Conservation (phyloP, 352 stramenopile genomes). For the Phytophthora colocasiae region DNA sequence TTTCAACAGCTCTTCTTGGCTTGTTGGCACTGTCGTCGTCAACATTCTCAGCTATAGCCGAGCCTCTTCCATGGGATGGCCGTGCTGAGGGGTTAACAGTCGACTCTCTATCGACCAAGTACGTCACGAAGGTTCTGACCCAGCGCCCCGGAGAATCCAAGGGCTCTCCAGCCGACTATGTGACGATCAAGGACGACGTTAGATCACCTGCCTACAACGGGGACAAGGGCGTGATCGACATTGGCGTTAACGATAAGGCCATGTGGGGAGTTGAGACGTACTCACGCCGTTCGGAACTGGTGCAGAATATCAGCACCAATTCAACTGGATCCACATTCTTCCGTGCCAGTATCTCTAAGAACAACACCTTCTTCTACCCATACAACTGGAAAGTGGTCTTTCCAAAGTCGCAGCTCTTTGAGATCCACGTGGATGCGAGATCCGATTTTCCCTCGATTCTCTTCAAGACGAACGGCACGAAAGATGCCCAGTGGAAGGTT, state of each 20-base stretch:
- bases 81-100: slow-evolving; percentile 49
- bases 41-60: slow-evolving; percentile 14
- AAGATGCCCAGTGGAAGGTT: slow-evolving; percentile 44
- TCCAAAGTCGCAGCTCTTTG: slow-evolving; percentile 51
- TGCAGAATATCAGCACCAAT: slow-evolving; percentile 42
- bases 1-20: slow-evolving; percentile 12
- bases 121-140: slow-evolving; percentile 55
- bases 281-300: slow-evolving; percentile 41
- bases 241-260: slow-evolving; percentile 39
- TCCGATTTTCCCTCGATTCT: slow-evolving; percentile 42
- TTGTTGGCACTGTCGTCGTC: slow-evolving; percentile 14
- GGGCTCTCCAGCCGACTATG: slow-evolving; percentile 38
- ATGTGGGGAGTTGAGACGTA: slow-evolving; percentile 35
- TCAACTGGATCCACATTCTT: slow-evolving; percentile 42
- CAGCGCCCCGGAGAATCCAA: slow-evolving; percentile 35
- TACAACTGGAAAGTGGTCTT: slow-evolving; percentile 54
- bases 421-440: slow-evolving; percentile 49
- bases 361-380: slow-evolving; percentile 31
- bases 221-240: slow-evolving; percentile 34
- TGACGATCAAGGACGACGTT: slow-evolving; percentile 31
- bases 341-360: slow-evolving; percentile 38
- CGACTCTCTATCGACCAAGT: slow-evolving; percentile 48
- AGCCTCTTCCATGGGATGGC: slow-evolving; percentile 51
- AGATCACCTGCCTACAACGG: slow-evolving; percentile 44
- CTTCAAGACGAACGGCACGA: slow-evolving; percentile 42